Percentiles rank a stretch among this genome's conserved stretches.
Conservation (phyloP, 148 eudicot genomes). For the Cornus florida region DNA sequence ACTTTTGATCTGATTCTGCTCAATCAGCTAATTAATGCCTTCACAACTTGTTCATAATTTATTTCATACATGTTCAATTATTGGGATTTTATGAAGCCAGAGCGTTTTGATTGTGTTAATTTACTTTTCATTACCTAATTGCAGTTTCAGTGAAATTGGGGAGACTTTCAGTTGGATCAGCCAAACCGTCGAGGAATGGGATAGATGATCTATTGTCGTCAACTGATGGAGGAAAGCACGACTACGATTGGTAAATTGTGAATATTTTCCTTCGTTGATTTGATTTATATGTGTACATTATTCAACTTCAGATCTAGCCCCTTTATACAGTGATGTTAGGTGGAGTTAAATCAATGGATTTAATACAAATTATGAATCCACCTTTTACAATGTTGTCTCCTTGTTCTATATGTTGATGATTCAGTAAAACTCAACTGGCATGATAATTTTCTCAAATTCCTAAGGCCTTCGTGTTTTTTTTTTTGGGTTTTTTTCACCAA, state of each 20-base stretch:
- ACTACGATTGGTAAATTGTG: constrained; percentile 79
- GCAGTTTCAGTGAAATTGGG: constrained; percentile 73
- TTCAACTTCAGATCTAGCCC: not conserved
- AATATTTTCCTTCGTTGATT: not conserved
- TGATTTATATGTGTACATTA: not conserved
- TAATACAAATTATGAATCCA: not conserved
- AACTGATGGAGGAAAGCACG: constrained; percentile 85
- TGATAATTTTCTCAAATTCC: not conserved
- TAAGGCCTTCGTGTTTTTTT: not conserved
- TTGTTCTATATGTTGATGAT: not conserved
- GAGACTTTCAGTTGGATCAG: constrained; percentile 80
- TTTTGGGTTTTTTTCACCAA: too few species aligned
- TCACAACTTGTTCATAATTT: not conserved
- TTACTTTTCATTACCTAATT: not conserved
- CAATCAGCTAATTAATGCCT: too few species aligned
- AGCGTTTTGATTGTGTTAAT: not conserved
- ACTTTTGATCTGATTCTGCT: not conserved
- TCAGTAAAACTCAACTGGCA: not conserved
- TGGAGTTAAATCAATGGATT: not conserved
- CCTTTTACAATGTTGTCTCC: not conserved
- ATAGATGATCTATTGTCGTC: constrained; percentile 78
- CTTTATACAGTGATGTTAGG: constrained; percentile 1
- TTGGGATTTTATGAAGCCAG: not conserved
- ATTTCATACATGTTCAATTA: not conserved
- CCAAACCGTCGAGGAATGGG: constrained; percentile 54